Percentiles rank a stretch among this genome's conserved stretches.
Conservation (phyloP, 768 basidiomycete species). For the Phanerodontia chrysosporium region DNA sequence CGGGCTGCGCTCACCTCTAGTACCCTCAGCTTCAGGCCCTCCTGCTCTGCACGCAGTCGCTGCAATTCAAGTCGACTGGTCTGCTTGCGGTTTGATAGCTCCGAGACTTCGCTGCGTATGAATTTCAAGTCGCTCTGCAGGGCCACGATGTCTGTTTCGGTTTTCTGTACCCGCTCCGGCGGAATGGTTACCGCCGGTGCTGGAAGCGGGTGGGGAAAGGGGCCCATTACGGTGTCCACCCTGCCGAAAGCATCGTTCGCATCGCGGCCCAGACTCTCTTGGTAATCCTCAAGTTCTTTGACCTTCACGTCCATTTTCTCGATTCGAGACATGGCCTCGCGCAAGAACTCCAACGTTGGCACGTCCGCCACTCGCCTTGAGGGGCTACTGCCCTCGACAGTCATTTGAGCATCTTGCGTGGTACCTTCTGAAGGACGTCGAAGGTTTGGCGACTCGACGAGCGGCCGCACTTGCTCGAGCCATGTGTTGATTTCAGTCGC, state of each 20-base stretch:
- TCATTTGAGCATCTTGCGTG: background rate
- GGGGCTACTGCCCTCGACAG: too few relatives aligned
- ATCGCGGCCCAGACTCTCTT: background rate
- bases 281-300: background rate
- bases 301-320: background rate
- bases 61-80: background rate
- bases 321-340: background rate
- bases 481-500: background rate
- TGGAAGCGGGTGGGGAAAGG: background rate
- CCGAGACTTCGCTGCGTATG: background rate
- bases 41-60: background rate
- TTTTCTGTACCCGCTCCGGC: background rate
- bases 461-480: conserved; percentile 1
- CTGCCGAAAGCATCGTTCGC: background rate
- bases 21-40: background rate
- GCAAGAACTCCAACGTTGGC: background rate
- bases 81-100: background rate
- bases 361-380: too few relatives aligned
- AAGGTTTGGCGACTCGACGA: background rate
- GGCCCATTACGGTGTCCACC: background rate
- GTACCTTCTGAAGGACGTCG: background rate
- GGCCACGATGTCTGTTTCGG: background rate
- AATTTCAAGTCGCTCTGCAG: background rate
- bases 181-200: background rate
- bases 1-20: background rate